These are phyloP conservation scores for Scedosporium apiospermum DNA, from an alignment of 2,329 filamentous ascomycete species.

Conservation along the genomic window DNA sequence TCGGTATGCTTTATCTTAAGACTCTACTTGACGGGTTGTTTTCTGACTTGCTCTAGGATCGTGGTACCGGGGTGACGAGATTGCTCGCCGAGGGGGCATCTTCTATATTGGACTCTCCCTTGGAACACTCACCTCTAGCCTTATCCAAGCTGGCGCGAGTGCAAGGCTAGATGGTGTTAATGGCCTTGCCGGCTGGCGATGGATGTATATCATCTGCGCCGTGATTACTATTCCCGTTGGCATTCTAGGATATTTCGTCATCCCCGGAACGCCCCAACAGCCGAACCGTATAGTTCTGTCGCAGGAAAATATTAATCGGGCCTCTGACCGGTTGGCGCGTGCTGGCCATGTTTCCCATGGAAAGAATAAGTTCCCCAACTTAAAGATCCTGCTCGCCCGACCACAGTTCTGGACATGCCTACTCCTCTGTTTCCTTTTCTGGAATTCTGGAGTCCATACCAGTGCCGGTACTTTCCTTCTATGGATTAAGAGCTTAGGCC, in stretches of 20 bases:
- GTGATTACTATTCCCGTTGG: constrained; percentile 46
- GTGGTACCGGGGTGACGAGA: constrained; percentile 40
- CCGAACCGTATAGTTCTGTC: constrained; percentile 38
- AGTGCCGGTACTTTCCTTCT: constrained; percentile 41
- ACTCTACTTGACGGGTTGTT: neutral
- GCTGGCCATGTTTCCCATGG: constrained; percentile 29
- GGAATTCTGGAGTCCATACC: constrained; percentile 39
- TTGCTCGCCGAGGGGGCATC: constrained; percentile 36
- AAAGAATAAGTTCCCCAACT: constrained; percentile 20
- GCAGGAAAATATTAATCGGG: constrained; percentile 34
- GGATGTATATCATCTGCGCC: constrained; percentile 46
- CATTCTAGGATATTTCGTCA: constrained; percentile 37
- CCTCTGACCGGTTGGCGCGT: constrained; percentile 32
- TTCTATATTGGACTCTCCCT: constrained; percentile 41
- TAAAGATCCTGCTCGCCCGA: constrained; percentile 25
- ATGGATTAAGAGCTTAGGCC: constrained; percentile 46
- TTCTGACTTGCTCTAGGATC: constrained; percentile 20
- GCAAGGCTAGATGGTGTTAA: constrained; percentile 30
- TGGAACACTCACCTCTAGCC: constrained; percentile 40
- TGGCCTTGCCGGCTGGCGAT: constrained; percentile 39
- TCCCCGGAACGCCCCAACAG: constrained; percentile 35
- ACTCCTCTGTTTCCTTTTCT: constrained; percentile 44
- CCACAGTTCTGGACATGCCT: constrained; percentile 42
- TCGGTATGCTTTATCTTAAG: constrained; percentile 11
- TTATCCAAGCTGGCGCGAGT: constrained; percentile 35